Conservation (phyloP, 2,329 filamentous ascomycete genomes). For the Xylariaceae sp. region DNA sequence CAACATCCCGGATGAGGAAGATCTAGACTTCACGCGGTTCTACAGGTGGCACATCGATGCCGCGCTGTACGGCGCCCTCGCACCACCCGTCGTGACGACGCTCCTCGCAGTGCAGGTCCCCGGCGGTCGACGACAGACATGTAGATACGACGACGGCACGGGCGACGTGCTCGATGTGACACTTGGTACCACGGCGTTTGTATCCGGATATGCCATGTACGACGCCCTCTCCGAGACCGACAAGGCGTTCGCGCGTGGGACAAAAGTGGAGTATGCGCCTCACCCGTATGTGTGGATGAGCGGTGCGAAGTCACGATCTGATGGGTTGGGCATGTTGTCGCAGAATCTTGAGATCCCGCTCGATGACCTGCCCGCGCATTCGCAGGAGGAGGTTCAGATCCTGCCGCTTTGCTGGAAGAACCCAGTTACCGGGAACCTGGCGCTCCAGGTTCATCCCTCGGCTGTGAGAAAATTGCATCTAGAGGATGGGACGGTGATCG, state of each 20-base stretch:
- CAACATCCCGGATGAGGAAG: conserved; percentile 53
- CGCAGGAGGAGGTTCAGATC: conserved; percentile 65
- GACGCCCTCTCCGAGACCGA: conserved; percentile 63
- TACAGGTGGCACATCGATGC: conserved; percentile 83
- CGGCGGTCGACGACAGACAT: conserved; percentile 60
- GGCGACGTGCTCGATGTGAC: conserved; percentile 65
- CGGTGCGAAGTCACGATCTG: conserved; percentile 60
- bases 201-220: conserved; percentile 69
- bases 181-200: conserved; percentile 75
- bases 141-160: conserved; percentile 71
- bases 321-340: conserved; percentile 69
- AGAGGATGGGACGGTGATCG: conserved; percentile 64
- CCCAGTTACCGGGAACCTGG: conserved; percentile 64
- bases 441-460: conserved; percentile 72
- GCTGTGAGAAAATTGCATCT: conserved; percentile 69
- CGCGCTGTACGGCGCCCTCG: conserved; percentile 65
- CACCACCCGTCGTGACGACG: conserved; percentile 71
- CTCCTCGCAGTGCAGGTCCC: conserved; percentile 74
- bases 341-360: conserved; percentile 61
- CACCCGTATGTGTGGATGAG: conserved; percentile 85
- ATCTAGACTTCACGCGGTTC: conserved; percentile 54
- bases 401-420: conserved; percentile 78
- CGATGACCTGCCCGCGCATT: conserved; percentile 61
- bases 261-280: conserved; percentile 70
- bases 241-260: conserved; percentile 64